Percentiles rank a stretch among this genome's conserved stretches.
These are phyloP conservation scores for Pichia membranifaciens DNA, from an alignment of 805 yeast species.

Conservation along the genomic window DNA sequence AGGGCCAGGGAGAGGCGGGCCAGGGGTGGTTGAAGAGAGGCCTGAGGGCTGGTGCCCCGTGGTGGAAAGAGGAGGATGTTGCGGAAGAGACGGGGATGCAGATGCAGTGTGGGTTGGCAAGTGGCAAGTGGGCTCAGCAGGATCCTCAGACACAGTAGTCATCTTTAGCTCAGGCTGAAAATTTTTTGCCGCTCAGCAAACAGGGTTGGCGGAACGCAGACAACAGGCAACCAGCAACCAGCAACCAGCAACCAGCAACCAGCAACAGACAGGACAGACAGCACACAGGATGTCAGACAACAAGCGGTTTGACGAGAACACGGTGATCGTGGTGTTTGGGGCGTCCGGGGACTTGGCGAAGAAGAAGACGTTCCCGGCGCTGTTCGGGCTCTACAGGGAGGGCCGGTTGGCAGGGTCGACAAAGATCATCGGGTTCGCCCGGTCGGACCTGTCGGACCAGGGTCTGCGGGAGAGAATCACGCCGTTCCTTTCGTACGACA, in stretches of 20 bases:
- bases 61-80: too few relatives aligned
- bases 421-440: constrained; percentile 85
- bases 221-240: too few relatives aligned
- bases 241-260: too few relatives aligned
- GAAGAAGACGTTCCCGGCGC: constrained; percentile 89
- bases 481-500: constrained; percentile 45
- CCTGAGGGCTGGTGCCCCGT: too few relatives aligned
- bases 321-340: constrained; percentile 78
- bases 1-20: neutral
- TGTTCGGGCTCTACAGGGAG: constrained; percentile 69
- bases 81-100: too few relatives aligned
- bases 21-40: neutral
- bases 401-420: constrained; percentile 68
- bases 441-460: constrained; percentile 63
- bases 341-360: constrained; percentile 95
- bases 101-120: neutral
- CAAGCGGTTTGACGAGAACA: constrained; percentile 53
- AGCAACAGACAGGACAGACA: too few relatives aligned
- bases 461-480: constrained; percentile 65
- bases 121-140: neutral
- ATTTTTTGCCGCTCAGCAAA: too few relatives aligned
- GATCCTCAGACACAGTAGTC: too few relatives aligned
- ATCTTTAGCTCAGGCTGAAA: too few relatives aligned
- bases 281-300: constrained; percentile 3
- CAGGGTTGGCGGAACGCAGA: too few relatives aligned